These are phyloP conservation scores for Murraya paniculata DNA, from an alignment of 345 rosid species.

Conservation along the genomic window DNA sequence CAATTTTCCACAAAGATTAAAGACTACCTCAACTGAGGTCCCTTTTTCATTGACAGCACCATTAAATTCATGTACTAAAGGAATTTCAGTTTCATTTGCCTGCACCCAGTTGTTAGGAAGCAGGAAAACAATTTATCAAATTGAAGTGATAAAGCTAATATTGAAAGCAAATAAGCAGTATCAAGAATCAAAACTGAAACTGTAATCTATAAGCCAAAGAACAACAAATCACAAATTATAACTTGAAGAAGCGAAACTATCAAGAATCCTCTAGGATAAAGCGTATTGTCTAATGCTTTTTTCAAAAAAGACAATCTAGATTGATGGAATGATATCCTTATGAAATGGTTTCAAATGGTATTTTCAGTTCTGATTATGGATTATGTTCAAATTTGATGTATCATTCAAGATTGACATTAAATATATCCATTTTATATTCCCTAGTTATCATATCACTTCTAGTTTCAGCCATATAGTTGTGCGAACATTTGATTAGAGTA, in stretches of 20 bases:
- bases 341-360: background rate
- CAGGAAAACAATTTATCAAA: background rate
- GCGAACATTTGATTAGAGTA: background rate
- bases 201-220: background rate
- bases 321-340: background rate
- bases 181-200: background rate
- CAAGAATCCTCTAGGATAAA: background rate
- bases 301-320: background rate
- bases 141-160: background rate
- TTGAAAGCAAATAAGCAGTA: background rate
- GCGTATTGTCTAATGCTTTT: background rate
- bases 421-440: too few relatives aligned
- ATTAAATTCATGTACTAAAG: slow-evolving; percentile 68
- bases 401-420: background rate
- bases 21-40: slow-evolving; percentile 63
- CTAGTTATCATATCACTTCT: background rate
- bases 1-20: slow-evolving; percentile 9
- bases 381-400: background rate
- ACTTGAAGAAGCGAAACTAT: background rate
- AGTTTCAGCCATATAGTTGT: background rate
- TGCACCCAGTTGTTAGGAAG: slow-evolving; percentile 22
- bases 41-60: slow-evolving; percentile 50
- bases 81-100: slow-evolving; percentile 97
- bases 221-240: background rate
- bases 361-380: background rate